These are phyloP conservation scores for Malassezia japonica DNA, from an alignment of 1,284 basidiomycete genomes.

Conservation along the genomic window DNA sequence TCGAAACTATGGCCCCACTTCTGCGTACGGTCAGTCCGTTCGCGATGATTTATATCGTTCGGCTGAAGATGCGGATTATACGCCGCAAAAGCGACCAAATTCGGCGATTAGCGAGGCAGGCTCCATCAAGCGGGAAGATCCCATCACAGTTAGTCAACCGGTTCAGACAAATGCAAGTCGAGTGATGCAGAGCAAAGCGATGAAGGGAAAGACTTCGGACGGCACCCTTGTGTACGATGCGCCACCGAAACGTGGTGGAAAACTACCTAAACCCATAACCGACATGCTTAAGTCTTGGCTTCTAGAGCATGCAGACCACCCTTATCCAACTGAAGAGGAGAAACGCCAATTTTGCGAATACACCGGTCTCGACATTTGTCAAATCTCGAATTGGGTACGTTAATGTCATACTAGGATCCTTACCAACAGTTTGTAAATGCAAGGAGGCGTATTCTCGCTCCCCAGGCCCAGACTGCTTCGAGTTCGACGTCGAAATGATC, in stretches of 20 bases:
- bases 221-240: neutral
- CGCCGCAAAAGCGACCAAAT: too few relatives aligned
- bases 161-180: too few relatives aligned
- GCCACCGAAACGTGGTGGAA: constrained; percentile 57
- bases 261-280: constrained; percentile 78
- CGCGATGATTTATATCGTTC: too few relatives aligned
- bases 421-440: constrained; percentile 35
- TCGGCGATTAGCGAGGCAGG: too few relatives aligned
- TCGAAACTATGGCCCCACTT: too few relatives aligned
- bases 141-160: too few relatives aligned
- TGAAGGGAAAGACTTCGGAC: neutral
- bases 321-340: constrained; percentile 80
- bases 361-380: constrained; percentile 73
- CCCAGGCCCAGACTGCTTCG: constrained; percentile 4
- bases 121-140: too few relatives aligned
- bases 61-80: too few relatives aligned
- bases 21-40: too few relatives aligned
- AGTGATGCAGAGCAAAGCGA: neutral
- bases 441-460: constrained; percentile 33
- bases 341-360: constrained; percentile 76
- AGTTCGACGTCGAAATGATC: too few relatives aligned
- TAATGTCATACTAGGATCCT: neutral
- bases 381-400: constrained; percentile 53
- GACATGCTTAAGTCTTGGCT: constrained; percentile 83
- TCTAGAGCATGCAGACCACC: constrained; percentile 74